Base-by-base conservation (phyloP, 2,329 filamentous ascomycete genomes). In the Apiospora sp. region DNA sequence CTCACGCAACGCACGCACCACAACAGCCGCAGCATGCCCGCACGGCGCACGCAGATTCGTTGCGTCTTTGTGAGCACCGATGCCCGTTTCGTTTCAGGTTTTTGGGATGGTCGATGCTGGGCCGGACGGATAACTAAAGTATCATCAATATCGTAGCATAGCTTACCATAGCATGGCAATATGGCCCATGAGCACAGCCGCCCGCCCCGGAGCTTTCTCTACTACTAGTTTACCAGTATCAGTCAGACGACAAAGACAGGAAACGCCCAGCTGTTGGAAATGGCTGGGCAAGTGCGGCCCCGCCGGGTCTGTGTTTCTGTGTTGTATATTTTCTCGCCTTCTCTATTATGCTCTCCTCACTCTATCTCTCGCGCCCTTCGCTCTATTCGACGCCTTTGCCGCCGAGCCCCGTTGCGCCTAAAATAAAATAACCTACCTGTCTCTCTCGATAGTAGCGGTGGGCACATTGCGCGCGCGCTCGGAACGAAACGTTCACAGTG, bases 361-460 rank as follows among this genome's bases (percentile, higher is more conserved):
- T 64, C 58, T 64, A 37, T 64, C 12, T 24, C 7, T 22, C 22
- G 37, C 34, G 10, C 6, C 19, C 8, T 10, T 22, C 22, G 34
- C 34, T 64, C 58, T 64, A 64, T 41, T 24, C 19, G 58, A 64
- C 58, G 58, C 34, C 58, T 34, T 64, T 41, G 58, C 58, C 58
- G 58, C 58, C 19, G 54, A 30, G 37, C 27, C 54, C 30, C 54
- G 54, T 61, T 61, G 30, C 27, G 30, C 30, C 54, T 58, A 58
- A 30, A 19, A 8, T 37, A 10, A 10, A 37, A 37, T 37, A 37
- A 37, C 37, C 37, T 37, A 37, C 37, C 37, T 41, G 37, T 41
- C 37, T 41, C 7, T 30, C 37, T 41, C 37, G 37, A 41, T 41
- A 41, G 37, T 41, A 41, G 37, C 37, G 37, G 37, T 41, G 37